A percentile compares a stretch with the other conserved stretches of the same genome.
Conservation (phyloP, 2,329 filamentous ascomycete genomes). For the Hymenoscyphus fructigenus region DNA sequence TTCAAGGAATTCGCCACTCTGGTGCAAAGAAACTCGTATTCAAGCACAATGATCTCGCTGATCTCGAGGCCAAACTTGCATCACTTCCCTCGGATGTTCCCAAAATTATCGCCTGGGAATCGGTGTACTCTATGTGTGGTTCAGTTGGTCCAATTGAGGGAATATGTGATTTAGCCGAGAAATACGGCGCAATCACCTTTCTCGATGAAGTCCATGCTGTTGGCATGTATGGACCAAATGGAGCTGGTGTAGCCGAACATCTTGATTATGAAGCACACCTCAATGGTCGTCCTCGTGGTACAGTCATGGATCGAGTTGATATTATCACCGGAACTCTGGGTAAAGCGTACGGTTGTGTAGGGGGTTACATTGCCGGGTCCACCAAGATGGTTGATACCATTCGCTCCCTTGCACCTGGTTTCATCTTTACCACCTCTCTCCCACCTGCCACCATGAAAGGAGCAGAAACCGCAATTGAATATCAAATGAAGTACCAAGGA, state of each 20-base stretch:
- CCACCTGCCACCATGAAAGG: slow-evolving; percentile 97
- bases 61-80: slow-evolving; percentile 89
- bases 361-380: slow-evolving; percentile 94
- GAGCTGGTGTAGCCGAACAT: slow-evolving; percentile 95
- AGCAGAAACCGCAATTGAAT: slow-evolving; percentile 86
- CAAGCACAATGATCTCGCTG: slow-evolving; percentile 95
- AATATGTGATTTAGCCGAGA: slow-evolving; percentile 94
- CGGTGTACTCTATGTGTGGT: slow-evolving; percentile 99
- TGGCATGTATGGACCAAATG: slow-evolving; percentile 96
- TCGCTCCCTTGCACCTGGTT: slow-evolving; percentile 90
- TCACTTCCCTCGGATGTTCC: slow-evolving; percentile 80
- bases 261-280: slow-evolving; percentile 88
- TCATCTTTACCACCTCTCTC: slow-evolving; percentile 98
- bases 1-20: slow-evolving; percentile 96
- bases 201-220: slow-evolving; percentile 98
- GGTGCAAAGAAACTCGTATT: slow-evolving; percentile 97
- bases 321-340: slow-evolving; percentile 97
- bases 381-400: slow-evolving; percentile 86
- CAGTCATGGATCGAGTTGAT: slow-evolving; percentile 92
- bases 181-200: slow-evolving; percentile 97
- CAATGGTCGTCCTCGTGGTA: slow-evolving; percentile 72
- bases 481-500: slow-evolving; percentile 80
- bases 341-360: slow-evolving; percentile 97
- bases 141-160: slow-evolving; percentile 93
- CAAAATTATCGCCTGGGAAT: slow-evolving; percentile 98